Evolutionary conservation across 805 yeast species (phyloP), one percentile per base, ranked within the genome.

Genomic region (Soucietia sequanensis): DNA sequence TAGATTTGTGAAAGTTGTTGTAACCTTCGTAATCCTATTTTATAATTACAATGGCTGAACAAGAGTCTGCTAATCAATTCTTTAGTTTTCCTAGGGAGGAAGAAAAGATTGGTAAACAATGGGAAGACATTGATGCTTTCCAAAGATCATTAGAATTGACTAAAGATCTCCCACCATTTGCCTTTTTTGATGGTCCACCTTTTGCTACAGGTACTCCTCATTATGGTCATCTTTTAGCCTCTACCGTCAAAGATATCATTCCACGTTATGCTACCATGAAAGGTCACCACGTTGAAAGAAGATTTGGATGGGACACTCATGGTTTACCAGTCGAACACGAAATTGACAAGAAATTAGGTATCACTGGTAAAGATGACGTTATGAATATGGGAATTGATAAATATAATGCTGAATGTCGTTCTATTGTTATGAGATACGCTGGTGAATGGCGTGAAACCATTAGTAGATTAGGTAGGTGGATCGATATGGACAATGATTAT

Each of bases 281-380:
- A 51, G 99, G 99, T 14, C 83, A 79, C 63, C 87, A 84, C 52
- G 99, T 93, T 27, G 96, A 87, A 66, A 86, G 99, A 69, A 79
- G 98, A 54, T 93, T 93, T 47, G 99, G 99, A 43, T 93, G 99
- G 99, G 99, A 93, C 67, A 93, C 99, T 37, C 99, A 93, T 62
- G 99, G 99, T 38, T 79, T 93, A 46, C 99, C 99, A 32, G 88
- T 93, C 39, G 99, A 93, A 70, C 96, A 93, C 62, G 96, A 91
- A 65, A 93, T 93, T 53, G 99, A 93, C 85, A 93, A 95, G 84
- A 84, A 86, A 58, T 76, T 93, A 50, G 95, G 95, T 24, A 88
- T 93, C 65, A 81, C 84, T 37, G 84, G 95, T 52, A 93, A 90
- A 64, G 91, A 85, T 35, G 99, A 93, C 58, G 99, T 93, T 39